A percentile compares a stretch with the other conserved stretches of the same genome.
phyloP scores from a whole-genome alignment of 202 grass and related monocot species.

The Carex arenaria region DNA sequence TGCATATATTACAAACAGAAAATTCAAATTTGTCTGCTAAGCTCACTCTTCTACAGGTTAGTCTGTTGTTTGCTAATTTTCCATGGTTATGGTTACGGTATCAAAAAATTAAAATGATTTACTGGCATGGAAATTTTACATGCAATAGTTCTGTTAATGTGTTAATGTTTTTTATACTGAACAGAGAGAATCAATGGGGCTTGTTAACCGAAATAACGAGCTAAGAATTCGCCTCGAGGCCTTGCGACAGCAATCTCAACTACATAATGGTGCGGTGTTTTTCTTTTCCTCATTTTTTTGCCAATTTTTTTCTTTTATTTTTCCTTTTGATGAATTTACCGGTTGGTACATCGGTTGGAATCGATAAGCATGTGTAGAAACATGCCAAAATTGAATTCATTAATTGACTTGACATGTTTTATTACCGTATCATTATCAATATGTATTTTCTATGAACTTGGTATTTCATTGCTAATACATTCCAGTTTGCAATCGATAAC shows the following conservation, averaged over 20 bases:
- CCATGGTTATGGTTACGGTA: background rate
- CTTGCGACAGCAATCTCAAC: background rate
- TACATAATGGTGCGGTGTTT: background rate
- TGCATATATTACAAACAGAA: conserved; percentile 13
- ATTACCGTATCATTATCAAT: background rate
- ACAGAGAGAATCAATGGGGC: conserved; percentile 7
- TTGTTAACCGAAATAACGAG: conserved; percentile 4
- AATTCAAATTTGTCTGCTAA: conserved; percentile 12
- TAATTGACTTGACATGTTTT: background rate
- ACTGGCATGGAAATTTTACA: background rate
- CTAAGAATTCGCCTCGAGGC: conserved; percentile 13
- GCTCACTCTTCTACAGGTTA: conserved; percentile 19
- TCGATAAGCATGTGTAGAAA: background rate
- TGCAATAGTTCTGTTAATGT: background rate
- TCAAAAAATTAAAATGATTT: background rate
- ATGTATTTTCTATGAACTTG: background rate
- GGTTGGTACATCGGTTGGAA: background rate
- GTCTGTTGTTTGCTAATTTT: background rate
- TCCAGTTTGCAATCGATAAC: background rate
- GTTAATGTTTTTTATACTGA: background rate
- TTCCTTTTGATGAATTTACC: background rate
- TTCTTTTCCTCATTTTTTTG: background rate
- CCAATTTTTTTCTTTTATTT: background rate
- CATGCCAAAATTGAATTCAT: background rate
- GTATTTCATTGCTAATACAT: background rate